These are phyloP conservation scores for Epichloe glyceriae DNA, from an alignment of 2,329 filamentous ascomycete genomes.

Conservation along the genomic window DNA sequence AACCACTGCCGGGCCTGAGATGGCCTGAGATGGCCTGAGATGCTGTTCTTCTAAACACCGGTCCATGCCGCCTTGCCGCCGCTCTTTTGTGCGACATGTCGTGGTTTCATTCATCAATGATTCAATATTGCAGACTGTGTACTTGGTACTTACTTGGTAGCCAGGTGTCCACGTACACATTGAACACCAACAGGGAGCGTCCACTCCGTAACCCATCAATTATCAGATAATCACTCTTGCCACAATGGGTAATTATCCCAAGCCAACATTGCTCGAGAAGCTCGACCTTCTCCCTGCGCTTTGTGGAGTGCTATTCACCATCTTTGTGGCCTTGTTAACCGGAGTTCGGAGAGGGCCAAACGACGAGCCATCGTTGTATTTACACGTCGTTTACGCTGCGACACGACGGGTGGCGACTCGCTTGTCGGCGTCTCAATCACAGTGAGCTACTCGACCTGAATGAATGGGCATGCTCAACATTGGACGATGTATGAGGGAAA, in stretches of 20 bases:
- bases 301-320: slow-evolving; percentile 3
- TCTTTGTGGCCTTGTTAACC: slow-evolving; percentile 2
- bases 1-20: no score
- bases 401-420: slow-evolving; percentile 7
- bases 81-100: no score
- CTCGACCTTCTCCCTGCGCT: slow-evolving; percentile 10
- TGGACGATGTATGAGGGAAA: no score
- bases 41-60: no score
- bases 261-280: slow-evolving; percentile 2
- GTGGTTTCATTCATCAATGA: no score
- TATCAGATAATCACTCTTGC: not conserved
- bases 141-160: not conserved
- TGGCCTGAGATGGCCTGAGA: no score
- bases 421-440: slow-evolving; percentile 8
- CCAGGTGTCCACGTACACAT: not conserved
- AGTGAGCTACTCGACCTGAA: slow-evolving; percentile 5
- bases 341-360: slow-evolving; percentile 4
- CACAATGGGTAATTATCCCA: not conserved
- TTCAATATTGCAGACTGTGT: no score
- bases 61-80: no score
- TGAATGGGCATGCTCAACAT: not conserved
- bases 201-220: no score
- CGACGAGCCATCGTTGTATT: slow-evolving; percentile 9
- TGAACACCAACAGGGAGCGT: no score
- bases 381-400: slow-evolving; percentile 10